Conservation (phyloP, 2,329 filamentous ascomycete genomes). For the Aspergillus terreus region DNA sequence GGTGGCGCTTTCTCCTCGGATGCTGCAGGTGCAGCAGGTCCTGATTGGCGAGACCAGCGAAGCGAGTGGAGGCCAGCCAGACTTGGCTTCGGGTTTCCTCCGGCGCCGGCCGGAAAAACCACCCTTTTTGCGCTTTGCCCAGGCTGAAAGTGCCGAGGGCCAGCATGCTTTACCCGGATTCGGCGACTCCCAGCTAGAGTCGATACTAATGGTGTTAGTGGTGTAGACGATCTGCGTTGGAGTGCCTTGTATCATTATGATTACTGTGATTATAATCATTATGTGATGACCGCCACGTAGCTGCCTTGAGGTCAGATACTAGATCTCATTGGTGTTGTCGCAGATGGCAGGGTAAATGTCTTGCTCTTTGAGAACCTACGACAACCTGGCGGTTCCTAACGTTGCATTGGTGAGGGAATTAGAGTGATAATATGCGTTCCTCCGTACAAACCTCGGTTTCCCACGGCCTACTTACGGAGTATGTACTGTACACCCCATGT, state of each 20-base stretch:
- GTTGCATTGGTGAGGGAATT: too few relatives aligned
- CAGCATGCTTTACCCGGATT: conserved; percentile 11
- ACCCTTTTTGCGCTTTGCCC: conserved; percentile 6
- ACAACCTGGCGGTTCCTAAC: too few relatives aligned
- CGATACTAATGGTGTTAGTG: not conserved
- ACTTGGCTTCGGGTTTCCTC: conserved; percentile 20
- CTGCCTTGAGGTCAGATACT: too few relatives aligned
- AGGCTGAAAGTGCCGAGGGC: conserved; percentile 18
- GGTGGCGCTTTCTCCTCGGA: conserved; percentile 18
- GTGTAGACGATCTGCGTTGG: conserved; percentile 16
- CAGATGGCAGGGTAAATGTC: not conserved
- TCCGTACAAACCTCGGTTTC: not conserved
- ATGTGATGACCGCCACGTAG: conserved; percentile 2
- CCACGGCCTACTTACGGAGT: not conserved
- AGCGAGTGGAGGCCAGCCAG: not conserved
- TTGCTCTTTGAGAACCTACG: too few relatives aligned
- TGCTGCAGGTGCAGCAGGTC: not conserved
- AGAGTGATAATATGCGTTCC: not conserved
- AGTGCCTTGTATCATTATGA: too few relatives aligned
- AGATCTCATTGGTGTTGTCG: too few relatives aligned
- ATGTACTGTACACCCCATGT: not conserved
- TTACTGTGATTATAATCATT: too few relatives aligned
- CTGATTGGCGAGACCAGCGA: conserved; percentile 3
- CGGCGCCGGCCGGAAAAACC: conserved; percentile 21
- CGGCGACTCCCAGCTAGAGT: conserved; percentile 1